Conservation (phyloP, 352 stramenopile genomes). For the Plasmopara muralis region DNA sequence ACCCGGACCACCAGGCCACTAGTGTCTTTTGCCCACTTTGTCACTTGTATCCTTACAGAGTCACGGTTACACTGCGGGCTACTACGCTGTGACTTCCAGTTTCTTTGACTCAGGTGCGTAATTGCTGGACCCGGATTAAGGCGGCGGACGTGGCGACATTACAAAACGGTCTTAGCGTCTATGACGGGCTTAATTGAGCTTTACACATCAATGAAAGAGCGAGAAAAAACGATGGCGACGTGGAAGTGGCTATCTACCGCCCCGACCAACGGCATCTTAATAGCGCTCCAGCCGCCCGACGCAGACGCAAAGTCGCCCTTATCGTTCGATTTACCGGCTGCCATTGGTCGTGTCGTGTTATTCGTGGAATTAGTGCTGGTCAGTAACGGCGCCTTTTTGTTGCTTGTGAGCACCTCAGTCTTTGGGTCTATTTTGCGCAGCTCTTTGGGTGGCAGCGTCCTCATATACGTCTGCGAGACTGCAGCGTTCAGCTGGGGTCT, state of each 20-base stretch:
- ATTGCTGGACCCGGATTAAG: slow-evolving; percentile 82
- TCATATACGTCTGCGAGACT: slow-evolving; percentile 12
- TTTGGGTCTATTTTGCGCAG: slow-evolving; percentile 11
- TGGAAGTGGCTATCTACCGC: slow-evolving; percentile 21
- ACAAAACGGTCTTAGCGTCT: slow-evolving; percentile 81
- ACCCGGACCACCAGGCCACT: slow-evolving; percentile 83
- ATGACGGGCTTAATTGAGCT: slow-evolving; percentile 80
- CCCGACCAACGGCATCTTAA: slow-evolving; percentile 27
- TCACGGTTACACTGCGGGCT: slow-evolving; percentile 86
- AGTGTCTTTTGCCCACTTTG: neutral
- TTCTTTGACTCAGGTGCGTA: slow-evolving; percentile 89
- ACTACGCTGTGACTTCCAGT: slow-evolving; percentile 91
- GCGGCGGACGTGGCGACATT: slow-evolving; percentile 77
- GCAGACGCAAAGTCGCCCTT: neutral
- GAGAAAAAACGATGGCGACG: slow-evolving; percentile 6
- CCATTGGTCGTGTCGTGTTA: slow-evolving; percentile 27
- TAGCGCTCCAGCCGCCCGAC: slow-evolving; percentile 17
- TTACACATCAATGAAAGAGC: neutral
- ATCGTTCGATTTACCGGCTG: slow-evolving; percentile 10
- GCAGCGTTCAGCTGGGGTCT: slow-evolving; percentile 24
- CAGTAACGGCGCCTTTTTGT: slow-evolving; percentile 25
- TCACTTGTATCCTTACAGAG: slow-evolving; percentile 26
- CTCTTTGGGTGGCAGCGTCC: slow-evolving; percentile 1
- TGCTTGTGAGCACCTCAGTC: slow-evolving; percentile 25
- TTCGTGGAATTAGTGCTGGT: slow-evolving; percentile 35